Evolutionary conservation across 192 early-diverging fungal species (phyloP), one percentile per base, ranked within the genome.

Genomic region (Rhizoclosmatium sp.): DNA sequence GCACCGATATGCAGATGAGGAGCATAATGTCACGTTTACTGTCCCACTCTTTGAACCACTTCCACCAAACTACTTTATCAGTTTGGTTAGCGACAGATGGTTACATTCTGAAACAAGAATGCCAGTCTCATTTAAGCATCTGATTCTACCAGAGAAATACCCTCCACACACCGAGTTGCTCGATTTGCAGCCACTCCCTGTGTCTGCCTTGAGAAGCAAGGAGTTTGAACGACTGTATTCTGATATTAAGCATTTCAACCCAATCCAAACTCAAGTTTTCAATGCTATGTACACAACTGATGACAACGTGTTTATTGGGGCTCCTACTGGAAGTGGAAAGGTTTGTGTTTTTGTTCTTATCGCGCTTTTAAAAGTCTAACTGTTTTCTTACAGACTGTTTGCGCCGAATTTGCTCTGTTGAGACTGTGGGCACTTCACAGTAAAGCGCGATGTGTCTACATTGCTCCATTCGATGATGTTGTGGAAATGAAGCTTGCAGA

Each of bases 61-160:
- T 62, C 96, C 95, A 68, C 97, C 98, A 19, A 97, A 99, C 81
- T 98, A 96, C 83, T 99, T 97, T 85, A 93, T 99, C 59, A 87
- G 87, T 49, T 87, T 98, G 2, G 85, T 95, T n/a, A 94, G 95
- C 46, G 98, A 99, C 83, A 91, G 97, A 2, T 99, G 98, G 98
- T 81, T 99, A 59, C 92, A 94, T 71, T 92, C 91, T 4, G 97
- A 98, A 81, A 96, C 95, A 14, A 87, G 95, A 9, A 80, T 97
- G 72, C 94, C 98, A 3, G 93, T 99, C 40, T 97, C 95, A 12
- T 96, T 99, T 86, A 91, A 92, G 81, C 93, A 96, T 76, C 78
- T 99, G 78, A 93, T 95, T 51, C 78, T 99, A 65, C 98, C 98
- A 1, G 94, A 95, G 65, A 95, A 94, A 79, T 96, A 95, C 69